A percentile compares a stretch with the other conserved stretches of the same genome.
These are phyloP conservation scores for Zea mays DNA, from an alignment of 176 grass and related monocot species.

Conservation along the genomic window DNA sequence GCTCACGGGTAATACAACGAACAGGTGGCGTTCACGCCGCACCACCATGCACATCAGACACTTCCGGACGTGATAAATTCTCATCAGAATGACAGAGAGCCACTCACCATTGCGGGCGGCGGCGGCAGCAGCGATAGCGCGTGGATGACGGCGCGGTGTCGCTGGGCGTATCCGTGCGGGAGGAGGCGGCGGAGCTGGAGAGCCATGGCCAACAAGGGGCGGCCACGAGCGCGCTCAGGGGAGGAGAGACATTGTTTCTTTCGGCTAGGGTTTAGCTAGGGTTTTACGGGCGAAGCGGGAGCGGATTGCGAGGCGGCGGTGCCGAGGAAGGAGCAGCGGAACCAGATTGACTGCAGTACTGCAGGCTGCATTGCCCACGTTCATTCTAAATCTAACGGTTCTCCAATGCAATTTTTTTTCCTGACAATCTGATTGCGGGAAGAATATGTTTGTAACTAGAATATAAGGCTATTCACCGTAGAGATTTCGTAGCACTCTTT, in stretches of 20 bases:
- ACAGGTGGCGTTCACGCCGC: background rate
- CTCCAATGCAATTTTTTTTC: too few species aligned
- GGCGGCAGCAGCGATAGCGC: constrained; percentile 28
- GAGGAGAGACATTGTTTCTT: constrained; percentile 19
- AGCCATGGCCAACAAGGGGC: constrained; percentile 42
- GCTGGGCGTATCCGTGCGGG: constrained; percentile 41
- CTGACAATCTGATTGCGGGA: too few species aligned
- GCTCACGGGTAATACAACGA: constrained; percentile 9
- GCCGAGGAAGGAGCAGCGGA: background rate
- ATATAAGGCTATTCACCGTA: too few species aligned
- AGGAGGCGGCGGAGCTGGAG: constrained; percentile 76
- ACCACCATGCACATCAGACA: background rate
- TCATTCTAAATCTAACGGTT: too few species aligned
- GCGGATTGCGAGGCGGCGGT: background rate
- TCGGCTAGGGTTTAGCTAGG: constrained; percentile 30
- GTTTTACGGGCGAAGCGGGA: constrained; percentile 31
- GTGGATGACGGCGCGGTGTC: constrained; percentile 42
- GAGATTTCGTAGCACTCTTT: too few species aligned
- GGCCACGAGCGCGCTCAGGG: constrained; percentile 1
- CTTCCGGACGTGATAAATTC: background rate
- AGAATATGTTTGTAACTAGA: too few species aligned
- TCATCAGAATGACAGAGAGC: background rate
- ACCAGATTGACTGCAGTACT: too few species aligned
- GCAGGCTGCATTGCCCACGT: too few species aligned
- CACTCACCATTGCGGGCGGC: constrained; percentile 50